Evolutionary conservation across 305 asterid species (phyloP).

Genomic region (Fraxinus sp.): DNA sequence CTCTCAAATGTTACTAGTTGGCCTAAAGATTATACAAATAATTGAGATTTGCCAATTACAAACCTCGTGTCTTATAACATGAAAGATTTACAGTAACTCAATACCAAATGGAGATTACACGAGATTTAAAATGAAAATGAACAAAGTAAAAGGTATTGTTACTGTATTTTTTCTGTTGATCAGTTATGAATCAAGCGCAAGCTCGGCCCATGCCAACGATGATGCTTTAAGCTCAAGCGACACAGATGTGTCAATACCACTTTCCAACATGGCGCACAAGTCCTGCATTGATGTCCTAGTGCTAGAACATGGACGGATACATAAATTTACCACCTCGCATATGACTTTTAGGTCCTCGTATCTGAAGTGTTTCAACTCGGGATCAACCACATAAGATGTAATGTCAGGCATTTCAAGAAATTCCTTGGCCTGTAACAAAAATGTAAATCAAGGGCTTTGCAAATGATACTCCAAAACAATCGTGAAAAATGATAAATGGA

Average conservation of each 20-base stretch:
- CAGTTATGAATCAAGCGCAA: constrained; percentile 60
- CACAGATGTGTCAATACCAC: constrained; percentile 67
- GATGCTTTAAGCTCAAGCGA: constrained; percentile 72
- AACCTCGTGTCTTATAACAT: constrained; percentile 24
- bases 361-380: constrained; percentile 72
- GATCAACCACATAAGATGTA: constrained; percentile 65
- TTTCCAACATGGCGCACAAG: constrained; percentile 63
- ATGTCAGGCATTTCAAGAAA: constrained; percentile 56
- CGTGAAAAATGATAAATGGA: not conserved
- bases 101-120: not conserved
- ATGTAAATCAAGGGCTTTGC: not conserved
- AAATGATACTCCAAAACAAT: not conserved
- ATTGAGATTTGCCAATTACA: constrained; percentile 24
- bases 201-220: constrained; percentile 93
- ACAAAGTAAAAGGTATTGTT: constrained; percentile 12
- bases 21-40: constrained; percentile 32
- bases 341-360: constrained; percentile 73
- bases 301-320: constrained; percentile 50
- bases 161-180: constrained; percentile 2
- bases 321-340: constrained; percentile 62
- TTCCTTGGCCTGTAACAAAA: constrained; percentile 67
- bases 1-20: constrained; percentile 14
- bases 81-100: constrained; percentile 37
- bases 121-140: constrained; percentile 7
- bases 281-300: constrained; percentile 59